Percentiles rank a stretch among this genome's conserved stretches.
Evolutionary conservation across 148 eudicot genomes (phyloP).

Genomic region (Vaccinium corymbosum): DNA sequence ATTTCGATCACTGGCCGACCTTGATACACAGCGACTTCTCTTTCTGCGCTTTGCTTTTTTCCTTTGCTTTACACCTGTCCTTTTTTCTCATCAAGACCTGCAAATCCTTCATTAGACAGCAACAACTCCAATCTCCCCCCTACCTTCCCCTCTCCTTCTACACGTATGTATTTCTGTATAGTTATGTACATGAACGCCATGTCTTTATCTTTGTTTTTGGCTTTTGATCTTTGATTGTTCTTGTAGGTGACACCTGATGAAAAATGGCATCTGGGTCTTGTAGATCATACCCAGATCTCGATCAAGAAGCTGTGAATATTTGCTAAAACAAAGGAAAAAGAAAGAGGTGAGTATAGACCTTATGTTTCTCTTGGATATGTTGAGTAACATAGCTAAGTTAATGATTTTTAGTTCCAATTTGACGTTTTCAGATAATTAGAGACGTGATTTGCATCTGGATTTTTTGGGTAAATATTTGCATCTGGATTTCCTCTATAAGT

Average conservation of each 20-base stretch:
- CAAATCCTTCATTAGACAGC: constrained; percentile 8
- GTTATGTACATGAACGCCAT: not conserved
- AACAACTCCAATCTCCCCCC: not conserved
- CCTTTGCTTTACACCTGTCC: not conserved
- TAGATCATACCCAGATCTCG: constrained; percentile 68
- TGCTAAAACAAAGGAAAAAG: not conserved
- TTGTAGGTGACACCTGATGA: constrained; percentile 17
- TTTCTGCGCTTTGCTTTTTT: not conserved
- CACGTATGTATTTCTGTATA: too few species aligned
- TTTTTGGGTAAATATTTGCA: not conserved
- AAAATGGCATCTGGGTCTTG: constrained; percentile 39
- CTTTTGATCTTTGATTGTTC: constrained; percentile 2
- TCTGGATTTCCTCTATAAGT: not conserved
- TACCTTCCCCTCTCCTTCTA: not conserved
- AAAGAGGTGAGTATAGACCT: constrained; percentile 5
- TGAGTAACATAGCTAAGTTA: not conserved
- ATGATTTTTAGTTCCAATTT: constrained; percentile 1
- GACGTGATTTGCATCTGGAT: constrained; percentile 8
- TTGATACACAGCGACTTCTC: not conserved
- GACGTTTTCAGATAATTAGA: not conserved
- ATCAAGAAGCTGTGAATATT: constrained; percentile 15
- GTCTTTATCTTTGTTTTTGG: not conserved
- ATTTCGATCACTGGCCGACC: constrained; percentile 21
- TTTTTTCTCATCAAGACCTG: not conserved
- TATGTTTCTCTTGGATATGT: not conserved